phyloP scores from a whole-genome alignment of 1,139 yeast genomes.

The Meyerozyma athensensis region DNA sequence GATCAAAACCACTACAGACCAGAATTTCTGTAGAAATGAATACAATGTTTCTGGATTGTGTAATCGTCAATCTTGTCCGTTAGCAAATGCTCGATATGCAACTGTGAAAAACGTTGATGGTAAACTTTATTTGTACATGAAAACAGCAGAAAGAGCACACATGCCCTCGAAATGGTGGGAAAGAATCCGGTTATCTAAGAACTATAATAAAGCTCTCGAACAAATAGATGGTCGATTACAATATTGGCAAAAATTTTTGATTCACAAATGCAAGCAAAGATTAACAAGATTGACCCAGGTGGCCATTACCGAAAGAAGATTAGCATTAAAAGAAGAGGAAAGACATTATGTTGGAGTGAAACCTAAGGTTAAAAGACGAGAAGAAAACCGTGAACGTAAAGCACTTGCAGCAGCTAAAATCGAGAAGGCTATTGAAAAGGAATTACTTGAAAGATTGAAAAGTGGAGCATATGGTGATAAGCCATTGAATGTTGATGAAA shows the following conservation, averaged over 20 bases:
- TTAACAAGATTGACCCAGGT: slow-evolving; percentile 92
- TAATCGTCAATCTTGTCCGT: slow-evolving; percentile 88
- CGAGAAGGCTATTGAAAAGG: slow-evolving; percentile 94
- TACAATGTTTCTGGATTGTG: slow-evolving; percentile 90
- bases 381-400: slow-evolving; percentile 89
- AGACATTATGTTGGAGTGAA: slow-evolving; percentile 89
- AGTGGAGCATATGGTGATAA: slow-evolving; percentile 98
- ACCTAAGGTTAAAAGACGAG: slow-evolving; percentile 92
- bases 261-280: slow-evolving; percentile 94
- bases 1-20: slow-evolving; percentile 72
- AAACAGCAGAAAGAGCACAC: slow-evolving; percentile 96
- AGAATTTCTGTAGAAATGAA: slow-evolving; percentile 82
- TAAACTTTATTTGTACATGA: slow-evolving; percentile 84
- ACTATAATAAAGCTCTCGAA: slow-evolving; percentile 78
- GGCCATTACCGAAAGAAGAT: slow-evolving; percentile 90
- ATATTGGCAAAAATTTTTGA: slow-evolving; percentile 89
- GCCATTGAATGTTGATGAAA: slow-evolving; percentile 93
- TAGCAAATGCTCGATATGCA: slow-evolving; percentile 94
- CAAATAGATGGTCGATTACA: slow-evolving; percentile 84
- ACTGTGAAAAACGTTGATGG: slow-evolving; percentile 91
- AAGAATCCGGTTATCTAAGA: slow-evolving; percentile 80
- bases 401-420: slow-evolving; percentile 95
- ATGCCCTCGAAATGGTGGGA: slow-evolving; percentile 94
- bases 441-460: slow-evolving; percentile 86
- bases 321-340: slow-evolving; percentile 87